Evolutionary conservation across 2,329 filamentous ascomycete species (phyloP).

Genomic region (Pseudomassariella vexata): DNA sequence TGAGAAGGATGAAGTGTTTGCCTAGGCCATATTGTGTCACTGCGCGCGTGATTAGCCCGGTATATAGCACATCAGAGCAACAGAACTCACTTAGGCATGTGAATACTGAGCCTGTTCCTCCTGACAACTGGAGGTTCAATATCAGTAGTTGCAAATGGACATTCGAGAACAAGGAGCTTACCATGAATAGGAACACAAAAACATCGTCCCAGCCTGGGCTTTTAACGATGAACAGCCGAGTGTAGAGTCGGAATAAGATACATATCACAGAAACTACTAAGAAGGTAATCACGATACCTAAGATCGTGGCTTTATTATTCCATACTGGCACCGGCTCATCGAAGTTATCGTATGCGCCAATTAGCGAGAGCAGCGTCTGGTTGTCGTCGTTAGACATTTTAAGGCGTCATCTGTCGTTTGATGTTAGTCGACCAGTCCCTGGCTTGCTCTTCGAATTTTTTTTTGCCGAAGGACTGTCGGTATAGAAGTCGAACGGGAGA

Average conservation of each 20-base stretch:
- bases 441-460: too few species aligned
- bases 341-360: constrained; percentile 14
- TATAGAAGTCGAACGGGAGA: too few species aligned
- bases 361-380: constrained; percentile 8
- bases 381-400: too few species aligned
- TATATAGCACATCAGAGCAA: constrained; percentile 7
- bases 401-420: too few species aligned
- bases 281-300: constrained; percentile 7
- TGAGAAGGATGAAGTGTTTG: constrained; percentile 11
- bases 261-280: constrained; percentile 10
- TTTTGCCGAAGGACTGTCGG: too few species aligned
- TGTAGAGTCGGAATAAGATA: constrained; percentile 15
- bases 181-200: constrained; percentile 13
- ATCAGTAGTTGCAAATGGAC: not conserved
- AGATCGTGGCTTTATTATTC: constrained; percentile 12
- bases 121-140: not conserved
- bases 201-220: constrained; percentile 18
- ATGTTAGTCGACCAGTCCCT: too few species aligned
- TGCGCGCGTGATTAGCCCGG: not conserved
- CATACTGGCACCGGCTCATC: constrained; percentile 13
- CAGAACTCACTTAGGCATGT: constrained; percentile 1
- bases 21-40: constrained; percentile 14
- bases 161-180: not conserved
- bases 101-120: constrained; percentile 2
- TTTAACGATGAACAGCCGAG: constrained; percentile 12